Base-by-base conservation (phyloP, 1,284 basidiomycete genomes). In the Hemileia vastatrix region DNA sequence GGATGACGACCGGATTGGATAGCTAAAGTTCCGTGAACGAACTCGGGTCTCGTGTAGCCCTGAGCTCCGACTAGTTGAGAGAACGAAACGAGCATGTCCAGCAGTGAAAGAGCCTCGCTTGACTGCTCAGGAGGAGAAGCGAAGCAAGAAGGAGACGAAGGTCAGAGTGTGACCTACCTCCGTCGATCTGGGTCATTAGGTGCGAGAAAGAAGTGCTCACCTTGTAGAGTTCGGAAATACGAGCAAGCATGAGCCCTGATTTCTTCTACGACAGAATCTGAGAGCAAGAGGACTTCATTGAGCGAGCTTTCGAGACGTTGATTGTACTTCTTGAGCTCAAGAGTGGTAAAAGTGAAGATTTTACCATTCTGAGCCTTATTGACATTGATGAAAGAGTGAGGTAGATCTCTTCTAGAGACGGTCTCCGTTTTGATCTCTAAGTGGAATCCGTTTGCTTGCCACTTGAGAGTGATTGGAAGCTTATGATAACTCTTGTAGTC, bases 311-410 rank as follows among this genome's bases (percentile, higher is more conserved):
- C n/a, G n/a, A n/a, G n/a, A n/a, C n/a, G n/a, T n/a, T n/a, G n/a
- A n/a, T n/a, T n/a, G n/a, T n/a, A n/a, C n/a, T n/a, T n/a, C n/a
- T n/a, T n/a, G n/a, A n/a, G n/a, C n/a, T n/a, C n/a, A n/a, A n/a
- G n/a, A n/a, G n/a, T n/a, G n/a, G n/a, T n/a, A n/a, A n/a, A n/a
- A n/a, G n/a, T n/a, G n/a, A n/a, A n/a, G n/a, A n/a, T n/a, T n/a
- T n/a, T n/a, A n/a, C n/a, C n/a, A n/a, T n/a, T n/a, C n/a, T n/a
- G n/a, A n/a, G n/a, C n/a, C 64, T 81, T 77, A 0, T 79, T 79
- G 2, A 83, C 80, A 68, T 90, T 87, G 49, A 87, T 79, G 71
- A 89, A 90, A 0, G 82, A 84, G 40, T 74, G 78, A 0, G 87
- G 87, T 19, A 87, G 76, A 64, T 84, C 81, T 4, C 81, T 82